These are phyloP conservation scores for Pulveroboletus sp. DNA, from an alignment of 768 basidiomycete species.

Conservation along the genomic window DNA sequence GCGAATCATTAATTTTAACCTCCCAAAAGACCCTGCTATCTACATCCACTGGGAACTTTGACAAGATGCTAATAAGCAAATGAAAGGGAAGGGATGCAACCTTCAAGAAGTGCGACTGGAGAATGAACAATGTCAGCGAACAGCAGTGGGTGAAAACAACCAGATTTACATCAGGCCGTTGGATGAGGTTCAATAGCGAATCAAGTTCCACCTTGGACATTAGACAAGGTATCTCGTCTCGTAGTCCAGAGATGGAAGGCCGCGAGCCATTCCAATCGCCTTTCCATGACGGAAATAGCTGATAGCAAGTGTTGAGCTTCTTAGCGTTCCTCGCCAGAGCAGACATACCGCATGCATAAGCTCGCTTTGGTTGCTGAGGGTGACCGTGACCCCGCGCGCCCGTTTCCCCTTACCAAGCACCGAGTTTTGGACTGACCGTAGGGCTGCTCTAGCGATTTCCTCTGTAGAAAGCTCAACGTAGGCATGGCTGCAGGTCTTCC, in stretches of 20 bases:
- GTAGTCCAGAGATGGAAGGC: conserved; percentile 63
- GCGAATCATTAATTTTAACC: conserved; percentile 50
- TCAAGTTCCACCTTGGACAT: conserved; percentile 65
- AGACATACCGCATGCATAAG: conserved; percentile 66
- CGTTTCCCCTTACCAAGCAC: conserved; percentile 75
- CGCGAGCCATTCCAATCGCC: conserved; percentile 66
- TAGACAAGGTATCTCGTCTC: conserved; percentile 55
- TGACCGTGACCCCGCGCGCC: conserved; percentile 80
- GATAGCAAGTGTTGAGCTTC: conserved; percentile 2
- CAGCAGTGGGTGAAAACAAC: neutral
- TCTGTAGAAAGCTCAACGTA: conserved; percentile 69
- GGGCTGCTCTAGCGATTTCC: conserved; percentile 57
- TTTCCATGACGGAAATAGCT: conserved; percentile 81
- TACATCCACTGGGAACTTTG: conserved; percentile 72
- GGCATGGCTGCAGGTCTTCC: conserved; percentile 82
- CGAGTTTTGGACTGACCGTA: conserved; percentile 47
- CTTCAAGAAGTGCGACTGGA: conserved; percentile 81
- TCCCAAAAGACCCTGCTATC: conserved; percentile 79
- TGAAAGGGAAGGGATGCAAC: conserved; percentile 79
- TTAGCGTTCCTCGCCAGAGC: neutral
- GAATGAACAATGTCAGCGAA: conserved; percentile 13
- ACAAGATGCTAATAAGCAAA: conserved; percentile 65
- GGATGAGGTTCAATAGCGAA: conserved; percentile 63
- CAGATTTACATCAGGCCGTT: conserved; percentile 65
- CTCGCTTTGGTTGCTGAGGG: conserved; percentile 73